Percentiles rank a stretch among this genome's conserved stretches.
phyloP scores from a whole-genome alignment of 2,329 filamentous ascomycete genomes.

The Penicillium sumatraense region DNA sequence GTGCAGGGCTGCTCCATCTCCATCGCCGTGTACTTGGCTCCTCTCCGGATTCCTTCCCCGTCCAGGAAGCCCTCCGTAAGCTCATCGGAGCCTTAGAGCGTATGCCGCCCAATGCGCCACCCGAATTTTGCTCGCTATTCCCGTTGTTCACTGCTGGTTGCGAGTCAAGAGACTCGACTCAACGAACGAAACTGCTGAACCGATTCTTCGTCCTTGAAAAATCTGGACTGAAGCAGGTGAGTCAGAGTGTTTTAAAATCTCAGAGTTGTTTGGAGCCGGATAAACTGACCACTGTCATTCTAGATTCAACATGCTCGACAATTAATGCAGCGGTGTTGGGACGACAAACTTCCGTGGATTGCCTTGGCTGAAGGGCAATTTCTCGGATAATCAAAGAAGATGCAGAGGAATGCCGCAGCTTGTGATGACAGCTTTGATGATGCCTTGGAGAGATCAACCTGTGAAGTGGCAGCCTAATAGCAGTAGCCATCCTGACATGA shows the following conservation, averaged over 20 bases:
- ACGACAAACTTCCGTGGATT: constrained; percentile 43
- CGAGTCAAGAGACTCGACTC: constrained; percentile 63
- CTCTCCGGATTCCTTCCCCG: constrained; percentile 59
- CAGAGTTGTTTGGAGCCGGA: too few species aligned
- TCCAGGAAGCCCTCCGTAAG: constrained; percentile 66
- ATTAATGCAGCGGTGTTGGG: constrained; percentile 48
- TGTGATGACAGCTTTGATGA: not conserved
- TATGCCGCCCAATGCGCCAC: constrained; percentile 68
- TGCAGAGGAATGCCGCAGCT: too few species aligned
- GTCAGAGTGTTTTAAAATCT: too few species aligned
- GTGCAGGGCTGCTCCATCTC: constrained; percentile 76
- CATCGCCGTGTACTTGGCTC: constrained; percentile 73
- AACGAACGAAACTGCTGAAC: constrained; percentile 66
- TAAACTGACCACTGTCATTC: not conserved
- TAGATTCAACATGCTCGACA: constrained; percentile 47
- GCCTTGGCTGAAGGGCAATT: constrained; percentile 46
- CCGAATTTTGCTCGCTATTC: constrained; percentile 76
- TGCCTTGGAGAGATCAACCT: too few species aligned
- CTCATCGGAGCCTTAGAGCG: constrained; percentile 67
- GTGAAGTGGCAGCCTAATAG: too few species aligned
- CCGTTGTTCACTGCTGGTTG: constrained; percentile 85
- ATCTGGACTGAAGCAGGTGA: constrained; percentile 76
- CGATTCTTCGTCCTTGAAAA: constrained; percentile 71
- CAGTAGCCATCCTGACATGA: too few species aligned
- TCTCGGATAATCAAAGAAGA: constrained; percentile 35